Percentiles rank a stretch among this genome's conserved stretches.
phyloP scores from a whole-genome alignment of 306 rosid genomes.

The Gynostemma pentaphyllum region DNA sequence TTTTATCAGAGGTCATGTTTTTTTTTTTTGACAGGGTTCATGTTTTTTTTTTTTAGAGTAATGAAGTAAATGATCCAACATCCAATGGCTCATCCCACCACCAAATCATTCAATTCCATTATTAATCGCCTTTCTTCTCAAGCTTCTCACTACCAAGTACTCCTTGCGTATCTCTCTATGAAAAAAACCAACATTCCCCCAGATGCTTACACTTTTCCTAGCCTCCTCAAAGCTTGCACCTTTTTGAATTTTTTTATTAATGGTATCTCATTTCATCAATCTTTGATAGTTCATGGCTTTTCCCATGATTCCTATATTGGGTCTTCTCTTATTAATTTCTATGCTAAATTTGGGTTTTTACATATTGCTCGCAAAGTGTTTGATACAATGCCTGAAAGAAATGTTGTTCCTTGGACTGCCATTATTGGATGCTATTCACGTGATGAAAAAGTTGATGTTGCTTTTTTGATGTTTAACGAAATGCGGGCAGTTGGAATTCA shows the following conservation, averaged over 20 bases:
- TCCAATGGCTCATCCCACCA: not conserved
- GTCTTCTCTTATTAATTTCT: slow-evolving; percentile 14
- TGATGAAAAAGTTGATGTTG: not conserved
- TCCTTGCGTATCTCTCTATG: slow-evolving; percentile 6
- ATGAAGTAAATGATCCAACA: too few species aligned
- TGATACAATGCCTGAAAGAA: slow-evolving; percentile 14
- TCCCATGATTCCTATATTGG: slow-evolving; percentile 11
- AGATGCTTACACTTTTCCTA: slow-evolving; percentile 13
- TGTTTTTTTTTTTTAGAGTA: too few species aligned
- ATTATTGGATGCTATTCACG: slow-evolving; percentile 11
- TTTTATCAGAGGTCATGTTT: too few species aligned
- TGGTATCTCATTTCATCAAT: slow-evolving; percentile 11
- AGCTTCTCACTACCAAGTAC: slow-evolving; percentile 10
- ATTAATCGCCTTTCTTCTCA: slow-evolving; percentile 10
- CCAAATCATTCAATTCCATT: slow-evolving; percentile 8
- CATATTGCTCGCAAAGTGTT: slow-evolving; percentile 8
- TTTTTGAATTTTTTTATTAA: not conserved
- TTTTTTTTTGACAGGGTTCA: too few species aligned
- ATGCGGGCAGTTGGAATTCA: slow-evolving; percentile 10
- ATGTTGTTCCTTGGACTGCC: slow-evolving; percentile 19
- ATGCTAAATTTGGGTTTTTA: slow-evolving; percentile 7
- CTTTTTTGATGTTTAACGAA: slow-evolving; percentile 5
- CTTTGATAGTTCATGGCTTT: slow-evolving; percentile 10
- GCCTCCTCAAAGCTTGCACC: slow-evolving; percentile 16
- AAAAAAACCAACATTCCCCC: not conserved